phyloP scores from a whole-genome alignment of 345 rosid genomes.

The Hevea brasiliensis region DNA sequence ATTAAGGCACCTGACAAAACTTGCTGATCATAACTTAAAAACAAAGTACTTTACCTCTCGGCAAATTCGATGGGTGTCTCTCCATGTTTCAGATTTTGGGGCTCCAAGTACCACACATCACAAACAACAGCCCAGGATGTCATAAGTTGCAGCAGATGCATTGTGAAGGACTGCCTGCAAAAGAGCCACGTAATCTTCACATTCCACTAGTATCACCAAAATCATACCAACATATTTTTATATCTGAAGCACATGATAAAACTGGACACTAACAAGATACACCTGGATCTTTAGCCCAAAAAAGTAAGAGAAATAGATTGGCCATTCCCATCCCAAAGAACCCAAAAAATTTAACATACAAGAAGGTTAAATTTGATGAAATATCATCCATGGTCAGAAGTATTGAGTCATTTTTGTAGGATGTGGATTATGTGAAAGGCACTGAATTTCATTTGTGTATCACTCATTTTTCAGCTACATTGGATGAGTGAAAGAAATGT shows the following conservation, averaged over 20 bases:
- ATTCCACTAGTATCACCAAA: slow-evolving; percentile 13
- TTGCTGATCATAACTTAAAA: slow-evolving; percentile 3
- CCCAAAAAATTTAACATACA: background rate
- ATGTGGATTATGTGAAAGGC: background rate
- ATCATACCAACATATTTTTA: background rate
- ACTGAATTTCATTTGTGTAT: background rate
- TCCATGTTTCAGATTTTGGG: slow-evolving; percentile 77
- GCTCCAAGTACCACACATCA: slow-evolving; percentile 98
- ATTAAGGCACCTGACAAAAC: background rate
- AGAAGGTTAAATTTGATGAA: background rate
- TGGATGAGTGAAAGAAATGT: background rate
- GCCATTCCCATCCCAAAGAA: background rate
- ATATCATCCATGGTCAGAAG: background rate
- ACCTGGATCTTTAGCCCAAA: background rate
- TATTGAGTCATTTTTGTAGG: background rate
- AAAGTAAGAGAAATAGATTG: background rate
- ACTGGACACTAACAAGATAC: background rate
- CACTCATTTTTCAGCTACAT: background rate
- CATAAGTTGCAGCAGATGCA: slow-evolving; percentile 96
- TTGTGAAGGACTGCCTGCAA: slow-evolving; percentile 94
- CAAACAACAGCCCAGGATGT: slow-evolving; percentile 99
- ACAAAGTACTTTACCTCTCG: slow-evolving; percentile 60
- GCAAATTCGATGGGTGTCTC: slow-evolving; percentile 97
- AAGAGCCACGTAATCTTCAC: slow-evolving; percentile 13
- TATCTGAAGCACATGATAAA: background rate